A percentile compares a stretch with the other conserved stretches of the same genome.
These are phyloP conservation scores for Colletotrichum tanaceti DNA, from an alignment of 2,329 filamentous ascomycete genomes.

Conservation along the genomic window DNA sequence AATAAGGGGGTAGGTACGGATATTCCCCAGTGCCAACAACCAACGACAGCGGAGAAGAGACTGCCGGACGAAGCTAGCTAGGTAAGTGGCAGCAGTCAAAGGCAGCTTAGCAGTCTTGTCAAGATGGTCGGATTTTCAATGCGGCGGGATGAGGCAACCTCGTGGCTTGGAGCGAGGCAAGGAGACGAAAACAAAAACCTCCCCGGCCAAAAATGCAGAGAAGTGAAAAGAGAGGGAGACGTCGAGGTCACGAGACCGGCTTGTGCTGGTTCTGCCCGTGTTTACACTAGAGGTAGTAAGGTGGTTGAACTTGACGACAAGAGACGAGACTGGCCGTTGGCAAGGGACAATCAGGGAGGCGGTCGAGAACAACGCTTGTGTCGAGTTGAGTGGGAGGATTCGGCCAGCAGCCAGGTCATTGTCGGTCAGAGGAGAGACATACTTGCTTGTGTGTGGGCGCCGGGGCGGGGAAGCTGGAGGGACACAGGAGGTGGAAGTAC, in stretches of 20 bases:
- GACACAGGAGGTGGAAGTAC: too few relatives aligned
- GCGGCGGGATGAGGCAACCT: constrained; percentile 25
- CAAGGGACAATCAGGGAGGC: not conserved
- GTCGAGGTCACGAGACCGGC: constrained; percentile 36
- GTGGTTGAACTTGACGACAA: not conserved
- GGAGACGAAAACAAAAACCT: not conserved
- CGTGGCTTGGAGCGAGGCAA: constrained; percentile 9
- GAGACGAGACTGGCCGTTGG: not conserved
- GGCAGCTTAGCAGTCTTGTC: not conserved
- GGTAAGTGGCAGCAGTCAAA: not conserved
- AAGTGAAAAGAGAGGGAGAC: not conserved
- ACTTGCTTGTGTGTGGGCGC: not conserved
- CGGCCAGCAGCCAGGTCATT: not conserved
- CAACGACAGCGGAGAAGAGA: constrained; percentile 7
- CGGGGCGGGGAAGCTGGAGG: not conserved
- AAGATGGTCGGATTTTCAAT: not conserved
- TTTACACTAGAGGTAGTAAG: too few relatives aligned
- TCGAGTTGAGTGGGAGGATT: constrained; percentile 3
- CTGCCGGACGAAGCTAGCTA: constrained; percentile 27
- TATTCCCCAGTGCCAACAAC: constrained; percentile 1
- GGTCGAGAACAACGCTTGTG: not conserved
- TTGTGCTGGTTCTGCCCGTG: not conserved
- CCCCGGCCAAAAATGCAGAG: not conserved
- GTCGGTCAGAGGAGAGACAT: not conserved
- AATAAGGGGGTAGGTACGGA: constrained; percentile 3